Percentiles rank a stretch among this genome's conserved stretches.
Conservation (phyloP, 192 early-diverging fungal genomes). For the Hyaloraphidium curvatum region DNA sequence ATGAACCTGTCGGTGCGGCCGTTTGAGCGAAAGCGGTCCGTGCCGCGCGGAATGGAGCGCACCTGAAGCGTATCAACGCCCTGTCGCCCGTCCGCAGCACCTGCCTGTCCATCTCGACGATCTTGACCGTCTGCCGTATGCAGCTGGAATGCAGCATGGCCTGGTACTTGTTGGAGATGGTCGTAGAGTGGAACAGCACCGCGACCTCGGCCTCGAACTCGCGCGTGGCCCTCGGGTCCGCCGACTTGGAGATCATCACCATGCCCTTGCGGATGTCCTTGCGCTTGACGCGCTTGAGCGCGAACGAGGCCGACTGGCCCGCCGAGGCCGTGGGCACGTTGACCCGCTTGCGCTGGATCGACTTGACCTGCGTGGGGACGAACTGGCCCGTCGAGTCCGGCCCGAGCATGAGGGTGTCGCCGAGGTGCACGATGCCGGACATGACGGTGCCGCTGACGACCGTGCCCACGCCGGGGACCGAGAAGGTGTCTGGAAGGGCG, state of each 20-base stretch:
- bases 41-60: neutral
- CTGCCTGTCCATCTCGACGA: constrained; percentile 45
- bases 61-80: constrained; percentile 43
- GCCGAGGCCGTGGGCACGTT: constrained; percentile 14
- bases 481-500: constrained; percentile 78
- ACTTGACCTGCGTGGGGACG: constrained; percentile 50
- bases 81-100: constrained; percentile 74
- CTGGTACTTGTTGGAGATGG: constrained; percentile 76
- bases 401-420: constrained; percentile 65
- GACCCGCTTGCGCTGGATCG: constrained; percentile 68
- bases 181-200: constrained; percentile 77
- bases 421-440: constrained; percentile 52
- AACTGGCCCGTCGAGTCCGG: constrained; percentile 74
- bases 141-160: constrained; percentile 86
- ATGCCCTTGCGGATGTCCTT: constrained; percentile 65
- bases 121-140: constrained; percentile 69
- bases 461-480: constrained; percentile 78
- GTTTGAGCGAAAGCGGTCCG: neutral
- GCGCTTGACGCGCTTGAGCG: constrained; percentile 65
- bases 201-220: constrained; percentile 86
- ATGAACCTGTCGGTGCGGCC: constrained; percentile 45
- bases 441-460: constrained; percentile 68
- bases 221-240: constrained; percentile 27
- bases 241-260: constrained; percentile 35
- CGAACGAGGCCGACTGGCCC: constrained; percentile 71